Percentiles rank a stretch among this genome's conserved stretches.
phyloP scores from a whole-genome alignment of 441 rosid genomes.

The Mallotus repandus region DNA sequence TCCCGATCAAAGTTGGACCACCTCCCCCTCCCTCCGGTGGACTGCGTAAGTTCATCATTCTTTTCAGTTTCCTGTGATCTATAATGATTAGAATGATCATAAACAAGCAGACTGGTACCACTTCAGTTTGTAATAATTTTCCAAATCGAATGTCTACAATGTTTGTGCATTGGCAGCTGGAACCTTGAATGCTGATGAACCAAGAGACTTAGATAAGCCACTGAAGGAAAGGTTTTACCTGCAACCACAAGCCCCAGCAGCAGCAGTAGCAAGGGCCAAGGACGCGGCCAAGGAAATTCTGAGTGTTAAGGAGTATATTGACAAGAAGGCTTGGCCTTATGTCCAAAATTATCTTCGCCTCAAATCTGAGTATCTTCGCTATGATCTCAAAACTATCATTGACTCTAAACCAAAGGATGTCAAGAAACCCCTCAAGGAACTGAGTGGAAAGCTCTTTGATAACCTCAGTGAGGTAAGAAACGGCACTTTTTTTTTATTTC shows the following conservation, averaged over 20 bases:
- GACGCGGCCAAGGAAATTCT: slow-evolving; percentile 86
- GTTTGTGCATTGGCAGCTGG: slow-evolving; percentile 62
- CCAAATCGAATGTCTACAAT: not conserved
- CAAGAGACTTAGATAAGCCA: slow-evolving; percentile 67
- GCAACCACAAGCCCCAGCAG: slow-evolving; percentile 62
- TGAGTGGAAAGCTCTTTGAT: slow-evolving; percentile 75
- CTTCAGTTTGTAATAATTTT: not conserved
- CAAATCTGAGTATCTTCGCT: slow-evolving; percentile 73
- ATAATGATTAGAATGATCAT: not conserved
- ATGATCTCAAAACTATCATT: slow-evolving; percentile 83
- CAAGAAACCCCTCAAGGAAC: slow-evolving; percentile 70
- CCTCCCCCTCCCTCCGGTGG: slow-evolving; percentile 96
- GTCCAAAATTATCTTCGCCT: slow-evolving; percentile 87
- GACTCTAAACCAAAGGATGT: slow-evolving; percentile 68
- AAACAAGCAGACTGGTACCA: no score
- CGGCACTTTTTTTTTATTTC: not conserved
- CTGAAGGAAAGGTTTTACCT: slow-evolving; percentile 69
- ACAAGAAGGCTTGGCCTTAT: slow-evolving; percentile 93
- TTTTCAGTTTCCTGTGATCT: not conserved
- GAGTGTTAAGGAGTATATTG: slow-evolving; percentile 67
- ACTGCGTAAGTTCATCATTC: slow-evolving; percentile 56
- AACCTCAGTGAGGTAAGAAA: slow-evolving; percentile 63
- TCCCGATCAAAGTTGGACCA: slow-evolving; percentile 72
- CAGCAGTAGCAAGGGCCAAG: slow-evolving; percentile 84
- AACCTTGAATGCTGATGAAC: slow-evolving; percentile 75